These are phyloP conservation scores for Olyra latifolia DNA, from an alignment of 176 grass and related monocot species.

Conservation along the genomic window DNA sequence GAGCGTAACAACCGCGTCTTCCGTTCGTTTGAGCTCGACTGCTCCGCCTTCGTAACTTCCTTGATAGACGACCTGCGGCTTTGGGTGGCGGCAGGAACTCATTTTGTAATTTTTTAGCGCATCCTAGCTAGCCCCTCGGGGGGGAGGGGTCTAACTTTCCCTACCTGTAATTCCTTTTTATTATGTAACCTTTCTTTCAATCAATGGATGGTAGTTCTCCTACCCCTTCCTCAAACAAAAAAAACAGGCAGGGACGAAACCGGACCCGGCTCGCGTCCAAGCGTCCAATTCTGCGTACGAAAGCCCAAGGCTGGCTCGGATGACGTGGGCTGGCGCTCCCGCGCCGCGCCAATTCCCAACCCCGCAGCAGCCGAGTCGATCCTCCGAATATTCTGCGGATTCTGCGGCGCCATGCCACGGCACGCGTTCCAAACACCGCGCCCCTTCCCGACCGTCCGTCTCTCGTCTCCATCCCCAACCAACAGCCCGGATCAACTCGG, in stretches of 20 bases:
- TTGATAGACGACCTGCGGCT: too few relatives aligned
- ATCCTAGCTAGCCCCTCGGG: too few relatives aligned
- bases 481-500: neutral
- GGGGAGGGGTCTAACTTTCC: too few relatives aligned
- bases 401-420: neutral
- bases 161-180: too few relatives aligned
- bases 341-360: slow-evolving; percentile 13
- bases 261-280: neutral
- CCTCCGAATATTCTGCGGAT: slow-evolving; percentile 45
- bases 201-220: too few relatives aligned
- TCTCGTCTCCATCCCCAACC: neutral
- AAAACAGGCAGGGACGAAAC: neutral
- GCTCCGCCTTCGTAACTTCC: too few relatives aligned
- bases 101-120: too few relatives aligned
- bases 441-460: neutral
- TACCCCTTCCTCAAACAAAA: too few relatives aligned
- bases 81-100: too few relatives aligned
- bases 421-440: neutral
- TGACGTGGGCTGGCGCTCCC: neutral
- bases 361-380: slow-evolving; percentile 19
- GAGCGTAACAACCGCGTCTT: too few relatives aligned
- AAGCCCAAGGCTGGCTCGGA: neutral
- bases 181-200: too few relatives aligned
- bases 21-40: too few relatives aligned
- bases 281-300: neutral